phyloP scores from a whole-genome alignment of 164 flowering plant genomes.

The Liquidambar formosana region DNA sequence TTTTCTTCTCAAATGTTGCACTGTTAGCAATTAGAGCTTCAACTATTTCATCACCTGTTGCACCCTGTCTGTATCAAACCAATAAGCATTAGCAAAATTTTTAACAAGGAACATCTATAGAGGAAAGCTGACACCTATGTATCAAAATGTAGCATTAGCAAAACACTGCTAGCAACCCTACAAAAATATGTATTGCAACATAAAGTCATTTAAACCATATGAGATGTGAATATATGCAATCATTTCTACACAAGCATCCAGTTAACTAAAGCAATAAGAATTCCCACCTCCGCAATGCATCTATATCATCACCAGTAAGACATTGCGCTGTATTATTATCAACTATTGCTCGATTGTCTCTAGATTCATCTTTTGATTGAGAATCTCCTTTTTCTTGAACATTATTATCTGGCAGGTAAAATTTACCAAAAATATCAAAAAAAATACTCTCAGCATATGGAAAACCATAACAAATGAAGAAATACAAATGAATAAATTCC shows the following conservation, averaged over 20 bases:
- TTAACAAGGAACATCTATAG: background rate
- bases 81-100: constrained; percentile 3
- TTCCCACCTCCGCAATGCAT: constrained; percentile 70
- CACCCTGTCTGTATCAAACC: constrained; percentile 70
- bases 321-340: constrained; percentile 89
- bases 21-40: constrained; percentile 95
- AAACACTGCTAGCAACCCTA: background rate
- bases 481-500: background rate
- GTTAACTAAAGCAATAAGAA: background rate
- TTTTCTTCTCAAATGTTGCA: constrained; percentile 87
- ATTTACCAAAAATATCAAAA: background rate
- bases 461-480: background rate
- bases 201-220: background rate
- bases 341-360: constrained; percentile 73
- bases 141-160: too few species aligned
- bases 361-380: constrained; percentile 38
- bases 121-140: background rate
- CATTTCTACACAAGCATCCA: background rate
- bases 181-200: background rate
- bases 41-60: constrained; percentile 79
- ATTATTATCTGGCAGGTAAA: constrained; percentile 34
- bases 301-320: constrained; percentile 86
- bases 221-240: background rate
- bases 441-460: background rate
- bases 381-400: constrained; percentile 32